Evolutionary conservation across 2,329 filamentous ascomycete species (phyloP).

Genomic region (Knufia petricola): DNA sequence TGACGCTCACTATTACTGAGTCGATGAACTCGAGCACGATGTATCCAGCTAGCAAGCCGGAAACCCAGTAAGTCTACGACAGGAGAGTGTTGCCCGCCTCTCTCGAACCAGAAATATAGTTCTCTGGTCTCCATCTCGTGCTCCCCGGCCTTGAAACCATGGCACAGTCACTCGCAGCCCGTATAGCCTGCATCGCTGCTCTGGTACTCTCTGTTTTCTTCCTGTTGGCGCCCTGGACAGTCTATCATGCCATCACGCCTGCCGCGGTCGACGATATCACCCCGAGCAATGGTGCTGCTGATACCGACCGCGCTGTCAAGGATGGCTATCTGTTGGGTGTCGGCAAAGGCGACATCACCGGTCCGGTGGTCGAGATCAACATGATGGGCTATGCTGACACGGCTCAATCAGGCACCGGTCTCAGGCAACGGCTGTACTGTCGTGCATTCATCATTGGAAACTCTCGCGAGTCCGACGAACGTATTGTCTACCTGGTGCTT

Average conservation of each 20-base stretch:
- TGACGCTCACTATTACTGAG: not conserved
- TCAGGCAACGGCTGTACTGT: slow-evolving; percentile 80
- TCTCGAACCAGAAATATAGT: not conserved
- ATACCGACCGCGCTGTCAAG: not conserved
- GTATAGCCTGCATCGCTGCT: not conserved
- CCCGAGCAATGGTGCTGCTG: not conserved
- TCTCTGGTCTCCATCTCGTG: slow-evolving; percentile 28
- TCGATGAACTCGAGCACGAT: not conserved
- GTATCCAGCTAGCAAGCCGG: not conserved
- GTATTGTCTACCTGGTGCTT: slow-evolving; percentile 78
- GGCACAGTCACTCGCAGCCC: not conserved
- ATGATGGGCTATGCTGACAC: slow-evolving; percentile 86
- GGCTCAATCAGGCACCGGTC: slow-evolving; percentile 69
- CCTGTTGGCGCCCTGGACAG: slow-evolving; percentile 4
- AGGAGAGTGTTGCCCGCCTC: not conserved
- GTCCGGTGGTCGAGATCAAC: slow-evolving; percentile 80
- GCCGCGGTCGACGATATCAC: not conserved
- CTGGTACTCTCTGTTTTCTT: not conserved
- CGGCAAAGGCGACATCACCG: slow-evolving; percentile 64
- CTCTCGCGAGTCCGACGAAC: slow-evolving; percentile 53
- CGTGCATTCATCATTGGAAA: slow-evolving; percentile 80
- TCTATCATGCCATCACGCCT: not conserved
- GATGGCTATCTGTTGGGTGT: slow-evolving; percentile 55
- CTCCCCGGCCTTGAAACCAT: not conserved
- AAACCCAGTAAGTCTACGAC: not conserved